Conservation (phyloP, 352 stramenopile genomes). For the Globisporangium cylindrosporum region DNA sequence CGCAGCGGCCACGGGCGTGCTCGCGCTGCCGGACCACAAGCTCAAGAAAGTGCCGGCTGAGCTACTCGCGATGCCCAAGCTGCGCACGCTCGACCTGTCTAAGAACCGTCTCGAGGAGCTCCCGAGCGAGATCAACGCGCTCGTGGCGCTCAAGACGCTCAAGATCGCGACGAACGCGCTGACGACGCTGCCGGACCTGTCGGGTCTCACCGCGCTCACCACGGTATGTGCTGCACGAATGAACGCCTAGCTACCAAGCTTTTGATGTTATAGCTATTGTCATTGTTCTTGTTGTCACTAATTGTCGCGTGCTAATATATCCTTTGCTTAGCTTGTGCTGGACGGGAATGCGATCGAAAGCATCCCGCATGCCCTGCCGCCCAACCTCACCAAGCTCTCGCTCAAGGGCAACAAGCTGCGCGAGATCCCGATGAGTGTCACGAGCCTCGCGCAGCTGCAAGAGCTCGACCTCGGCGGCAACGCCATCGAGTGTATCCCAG, state of each 20-base stretch:
- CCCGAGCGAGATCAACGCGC: constrained; percentile 31
- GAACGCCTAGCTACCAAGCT: background rate
- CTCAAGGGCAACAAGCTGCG: constrained; percentile 59
- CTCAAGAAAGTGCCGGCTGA: constrained; percentile 68
- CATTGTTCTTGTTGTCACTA: background rate
- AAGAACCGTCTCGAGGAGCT: constrained; percentile 62
- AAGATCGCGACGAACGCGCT: constrained; percentile 68
- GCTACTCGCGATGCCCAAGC: constrained; percentile 39
- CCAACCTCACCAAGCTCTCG: constrained; percentile 76
- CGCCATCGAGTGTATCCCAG: constrained; percentile 36
- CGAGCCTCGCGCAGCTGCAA: constrained; percentile 48
- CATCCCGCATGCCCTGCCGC: constrained; percentile 52
- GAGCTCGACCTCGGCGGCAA: constrained; percentile 77
- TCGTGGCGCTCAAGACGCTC: constrained; percentile 67
- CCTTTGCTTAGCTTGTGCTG: constrained; percentile 52
- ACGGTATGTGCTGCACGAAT: constrained; percentile 36
- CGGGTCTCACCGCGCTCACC: constrained; percentile 56
- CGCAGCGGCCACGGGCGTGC: constrained; percentile 55
- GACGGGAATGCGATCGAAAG: constrained; percentile 67
- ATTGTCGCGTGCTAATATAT: background rate
- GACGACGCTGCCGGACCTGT: constrained; percentile 59
- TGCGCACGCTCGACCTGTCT: constrained; percentile 75
- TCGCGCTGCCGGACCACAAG: constrained; percentile 73
- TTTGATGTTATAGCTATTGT: background rate
- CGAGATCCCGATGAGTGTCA: constrained; percentile 42